Base-by-base conservation (phyloP, 371 early-diverging fungal species). In the Vavraia culicis region DNA sequence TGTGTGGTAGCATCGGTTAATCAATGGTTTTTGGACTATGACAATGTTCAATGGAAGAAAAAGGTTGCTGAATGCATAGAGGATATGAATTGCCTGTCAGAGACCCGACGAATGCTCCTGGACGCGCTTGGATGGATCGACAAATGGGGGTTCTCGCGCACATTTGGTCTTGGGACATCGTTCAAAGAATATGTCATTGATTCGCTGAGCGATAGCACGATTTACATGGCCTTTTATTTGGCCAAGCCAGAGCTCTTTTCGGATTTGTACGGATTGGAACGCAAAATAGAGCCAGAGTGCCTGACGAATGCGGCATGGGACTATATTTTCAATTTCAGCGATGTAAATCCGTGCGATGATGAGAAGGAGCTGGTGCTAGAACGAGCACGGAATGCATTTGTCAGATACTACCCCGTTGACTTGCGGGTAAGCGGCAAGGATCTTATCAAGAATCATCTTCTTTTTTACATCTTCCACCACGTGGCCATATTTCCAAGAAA, bases 151-250 rank as follows among this genome's bases (percentile, higher is more conserved):
- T 95, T 91, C 71, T 83, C 86, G 32, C 76, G 96, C 55, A 77
- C 80, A 46, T 95, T 85, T 60, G 99, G 99, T 48, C 75, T 99
- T 39, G 99, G 99, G 48, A 80, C 83, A 55, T 77, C 76, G 49
- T 68, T 96, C 51, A 71, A 75, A 20, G 73, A 80, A 64, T 88
- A 78, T 72, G 72, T 99, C 62, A 88, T 99, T 57, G 99, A 99
- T 74, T 88, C 89, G 19, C 75, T 99, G 27, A 84, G 85, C 36
- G 99, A 99, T 68, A 91, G 93, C 15, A 94, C 96, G 34, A 94
- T 99, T 61, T 99, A 99, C 73, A 99, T 95, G 96, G 86, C 96
- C 23, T 93, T 94, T 75, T 99, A 96, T 73, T 91, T 96, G 23
- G 78, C 96, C 18, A 77, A 91, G 10, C 85, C 88, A 62, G 71